Base-by-base conservation (phyloP, 192 early-diverging fungal genomes). In the Entomortierella lignicola region DNA sequence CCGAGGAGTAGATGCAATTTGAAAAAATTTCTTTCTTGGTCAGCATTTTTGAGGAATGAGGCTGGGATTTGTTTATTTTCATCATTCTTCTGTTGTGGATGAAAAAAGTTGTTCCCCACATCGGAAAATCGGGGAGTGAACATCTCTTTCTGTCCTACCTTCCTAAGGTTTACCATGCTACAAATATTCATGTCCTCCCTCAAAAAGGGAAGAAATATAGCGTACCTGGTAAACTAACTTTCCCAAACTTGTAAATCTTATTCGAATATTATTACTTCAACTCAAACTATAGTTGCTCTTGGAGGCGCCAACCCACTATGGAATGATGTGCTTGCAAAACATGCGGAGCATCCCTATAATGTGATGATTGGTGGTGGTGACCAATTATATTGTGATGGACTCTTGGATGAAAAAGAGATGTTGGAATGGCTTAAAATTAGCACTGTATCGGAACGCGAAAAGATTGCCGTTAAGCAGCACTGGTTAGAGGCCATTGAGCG, bases 341-440 rank as follows among this genome's bases (percentile, higher is more conserved):
- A 91, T 65, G 77, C 72, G 2, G 69, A 70, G 25, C 72, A 84
- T 30, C 90, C 90, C 13, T 89, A 91, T 71, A 90, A 93, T 60
- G 87, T 91, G 23, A 85, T 91, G 81, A 82, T 93, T 51, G 91
- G 92, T 43, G 92, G 92, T 25, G 92, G 92, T 54, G 92, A 93
- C 79, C 92, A 93, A 69, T 81, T 93, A 18, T 93, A 93, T 55
- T 74, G 87, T 26, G 92, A 93, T 74, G 59, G 68, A 29, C 56
- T 93, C 51, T 85, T 89, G 81, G 55, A 86, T 6, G 77, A 89
- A 18, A 69, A 77, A 0, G 82, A 88, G 54, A 88, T 91, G 87
- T 83, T 73, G 54, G 86, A 88, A 13, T 93, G 89, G 89, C 68
- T 88, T 48, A 54, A 1, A 1, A 4, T 64, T 7, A 58, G 54